Evolutionary conservation across 768 basidiomycete species (phyloP).

Genomic region (Gyrodon lividus): DNA sequence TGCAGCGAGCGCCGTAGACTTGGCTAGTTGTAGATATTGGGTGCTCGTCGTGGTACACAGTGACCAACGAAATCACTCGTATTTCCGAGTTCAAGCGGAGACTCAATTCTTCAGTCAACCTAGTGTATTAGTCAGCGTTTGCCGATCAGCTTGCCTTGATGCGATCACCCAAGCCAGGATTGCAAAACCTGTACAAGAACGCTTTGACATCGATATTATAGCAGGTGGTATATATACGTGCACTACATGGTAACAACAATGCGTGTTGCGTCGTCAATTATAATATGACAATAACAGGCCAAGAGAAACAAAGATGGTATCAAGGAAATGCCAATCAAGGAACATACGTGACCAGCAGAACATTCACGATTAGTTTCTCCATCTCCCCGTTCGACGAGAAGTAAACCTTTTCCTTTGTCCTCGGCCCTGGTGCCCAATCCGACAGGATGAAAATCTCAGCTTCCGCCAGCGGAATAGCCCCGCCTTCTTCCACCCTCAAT

Average conservation of each 20-base stretch:
- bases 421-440: slow-evolving; percentile 46
- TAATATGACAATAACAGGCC: too few relatives aligned
- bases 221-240: slow-evolving; percentile 1
- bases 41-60: slow-evolving; percentile 45
- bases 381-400: slow-evolving; percentile 66
- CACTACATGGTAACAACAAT: not conserved
- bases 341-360: slow-evolving; percentile 69
- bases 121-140: slow-evolving; percentile 10
- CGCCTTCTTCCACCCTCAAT: slow-evolving; percentile 60
- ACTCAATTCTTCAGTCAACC: not conserved
- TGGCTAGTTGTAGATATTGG: slow-evolving; percentile 16
- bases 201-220: not conserved
- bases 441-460: slow-evolving; percentile 61
- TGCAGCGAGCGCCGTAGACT: slow-evolving; percentile 14
- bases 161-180: too few relatives aligned
- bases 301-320: not conserved
- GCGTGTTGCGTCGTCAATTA: not conserved
- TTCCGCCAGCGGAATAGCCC: slow-evolving; percentile 61
- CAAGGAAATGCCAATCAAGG: slow-evolving; percentile 40
- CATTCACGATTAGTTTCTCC: slow-evolving; percentile 74
- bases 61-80: slow-evolving; percentile 28
- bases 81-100: slow-evolving; percentile 24
- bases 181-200: not conserved
- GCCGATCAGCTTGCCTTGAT: too few relatives aligned
- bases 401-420: slow-evolving; percentile 67